Evolutionary conservation across 2,329 filamentous ascomycete species (phyloP).

Genomic region (Fusarium haematococcum): DNA sequence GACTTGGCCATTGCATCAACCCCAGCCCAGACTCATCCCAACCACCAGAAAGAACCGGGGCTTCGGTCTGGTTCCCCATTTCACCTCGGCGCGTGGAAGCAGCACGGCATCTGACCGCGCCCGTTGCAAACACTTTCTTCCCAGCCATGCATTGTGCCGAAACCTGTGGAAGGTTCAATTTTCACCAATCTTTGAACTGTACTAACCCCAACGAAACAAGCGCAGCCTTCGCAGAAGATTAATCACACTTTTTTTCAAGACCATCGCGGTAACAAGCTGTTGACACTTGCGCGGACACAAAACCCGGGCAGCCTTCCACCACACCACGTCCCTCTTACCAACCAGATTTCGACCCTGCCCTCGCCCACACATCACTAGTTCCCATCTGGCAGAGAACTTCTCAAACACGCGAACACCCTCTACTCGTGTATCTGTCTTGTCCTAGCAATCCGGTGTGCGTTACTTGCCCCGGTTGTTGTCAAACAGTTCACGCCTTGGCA

Average conservation of each 20-base stretch:
- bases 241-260: background rate
- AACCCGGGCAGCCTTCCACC: constrained; percentile 18
- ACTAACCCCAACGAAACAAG: constrained; percentile 16
- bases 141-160: background rate
- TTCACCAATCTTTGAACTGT: constrained; percentile 1
- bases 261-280: constrained; percentile 6
- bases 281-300: constrained; percentile 35
- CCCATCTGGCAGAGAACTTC: constrained; percentile 33
- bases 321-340: constrained; percentile 30
- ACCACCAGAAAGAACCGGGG: constrained; percentile 33
- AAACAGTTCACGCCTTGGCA: constrained; percentile 16
- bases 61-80: constrained; percentile 4
- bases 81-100: constrained; percentile 24
- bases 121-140: constrained; percentile 18
- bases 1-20: constrained; percentile 23
- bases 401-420: constrained; percentile 42
- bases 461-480: constrained; percentile 41
- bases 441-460: constrained; percentile 39
- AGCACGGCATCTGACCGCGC: constrained; percentile 33
- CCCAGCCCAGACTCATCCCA: constrained; percentile 29
- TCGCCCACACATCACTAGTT: constrained; percentile 32
- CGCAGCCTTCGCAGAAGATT: background rate
- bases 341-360: constrained; percentile 29
- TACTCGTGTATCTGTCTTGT: constrained; percentile 44
- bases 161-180: background rate